phyloP scores from a whole-genome alignment of 75 land plant genomes.

The Pinus albicaulis region DNA sequence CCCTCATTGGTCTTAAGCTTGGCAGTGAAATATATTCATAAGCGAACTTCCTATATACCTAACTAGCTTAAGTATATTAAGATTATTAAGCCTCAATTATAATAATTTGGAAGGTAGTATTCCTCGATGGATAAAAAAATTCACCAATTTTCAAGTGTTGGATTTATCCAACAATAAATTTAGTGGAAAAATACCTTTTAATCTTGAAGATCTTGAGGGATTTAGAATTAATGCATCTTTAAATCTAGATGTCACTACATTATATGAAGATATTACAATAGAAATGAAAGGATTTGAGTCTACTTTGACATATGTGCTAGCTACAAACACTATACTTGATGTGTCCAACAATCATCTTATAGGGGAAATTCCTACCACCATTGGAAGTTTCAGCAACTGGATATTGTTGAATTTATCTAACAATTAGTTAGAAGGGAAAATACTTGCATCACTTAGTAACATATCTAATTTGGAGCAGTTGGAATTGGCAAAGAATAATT shows the following conservation, averaged over 20 bases:
- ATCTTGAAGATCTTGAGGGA: conserved; percentile 8
- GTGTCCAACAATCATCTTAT: too few species aligned
- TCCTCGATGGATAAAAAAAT: conserved; percentile 1
- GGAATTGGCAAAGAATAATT: too few species aligned
- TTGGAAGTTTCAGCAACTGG: too few species aligned
- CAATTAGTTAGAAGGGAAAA: too few species aligned
- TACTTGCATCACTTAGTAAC: too few species aligned
- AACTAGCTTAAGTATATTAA: not conserved
- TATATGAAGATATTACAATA: conserved; percentile 10
- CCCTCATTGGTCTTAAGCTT: too few species aligned
- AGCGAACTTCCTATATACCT: conserved; percentile 3
- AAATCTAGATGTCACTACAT: conserved; percentile 13
- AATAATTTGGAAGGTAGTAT: conserved; percentile 11
- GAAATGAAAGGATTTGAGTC: too few species aligned
- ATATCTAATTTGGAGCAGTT: too few species aligned
- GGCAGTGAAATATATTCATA: conserved; percentile 6
- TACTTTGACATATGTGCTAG: too few species aligned
- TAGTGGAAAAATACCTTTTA: conserved; percentile 21
- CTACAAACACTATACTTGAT: too few species aligned
- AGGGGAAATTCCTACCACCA: too few species aligned
- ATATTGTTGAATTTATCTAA: too few species aligned
- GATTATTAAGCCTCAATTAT: not conserved
- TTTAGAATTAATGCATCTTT: conserved; percentile 7
- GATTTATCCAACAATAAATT: conserved; percentile 21
- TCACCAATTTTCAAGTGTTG: conserved; percentile 15